A percentile compares a stretch with the other conserved stretches of the same genome.
Conservation (phyloP, 208 protist genomes). For the Herpetomonas tarakana region DNA sequence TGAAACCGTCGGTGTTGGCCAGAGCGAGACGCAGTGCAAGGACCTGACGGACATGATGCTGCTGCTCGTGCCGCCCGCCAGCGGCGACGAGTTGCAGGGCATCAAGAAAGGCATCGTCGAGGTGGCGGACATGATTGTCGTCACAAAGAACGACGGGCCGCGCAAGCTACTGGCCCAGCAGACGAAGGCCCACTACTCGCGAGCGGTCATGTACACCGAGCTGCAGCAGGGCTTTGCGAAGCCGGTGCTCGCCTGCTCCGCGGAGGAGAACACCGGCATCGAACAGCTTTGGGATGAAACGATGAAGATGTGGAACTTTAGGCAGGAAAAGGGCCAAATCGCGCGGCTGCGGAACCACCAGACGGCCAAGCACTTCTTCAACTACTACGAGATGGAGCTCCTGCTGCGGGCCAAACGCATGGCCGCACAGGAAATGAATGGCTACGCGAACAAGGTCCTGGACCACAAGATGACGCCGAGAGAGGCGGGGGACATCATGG, state of each 20-base stretch:
- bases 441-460: conserved; percentile 21
- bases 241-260: conserved; percentile 40
- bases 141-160: conserved; percentile 94
- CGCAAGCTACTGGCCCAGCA: conserved; percentile 40
- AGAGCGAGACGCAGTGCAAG: conserved; percentile 81
- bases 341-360: conserved; percentile 27
- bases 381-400: conserved; percentile 56
- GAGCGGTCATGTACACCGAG: conserved; percentile 58
- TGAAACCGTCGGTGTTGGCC: conserved; percentile 96
- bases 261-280: conserved; percentile 34
- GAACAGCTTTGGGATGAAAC: conserved; percentile 31
- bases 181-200: conserved; percentile 37
- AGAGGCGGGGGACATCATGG: conserved; percentile 37
- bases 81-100: conserved; percentile 93
- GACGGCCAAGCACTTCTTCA: conserved; percentile 43
- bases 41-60: conserved; percentile 92
- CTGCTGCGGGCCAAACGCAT: conserved; percentile 30
- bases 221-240: conserved; percentile 37
- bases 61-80: conserved; percentile 89
- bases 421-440: conserved; percentile 27
- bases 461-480: conserved; percentile 33
- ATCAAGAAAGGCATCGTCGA: conserved; percentile 96
- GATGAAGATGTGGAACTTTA: conserved; percentile 33
- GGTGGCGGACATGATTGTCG: conserved; percentile 90
- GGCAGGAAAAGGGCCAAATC: conserved; percentile 28